These are phyloP conservation scores for Tulasnella sp. DNA, from an alignment of 768 basidiomycete species.

Conservation along the genomic window DNA sequence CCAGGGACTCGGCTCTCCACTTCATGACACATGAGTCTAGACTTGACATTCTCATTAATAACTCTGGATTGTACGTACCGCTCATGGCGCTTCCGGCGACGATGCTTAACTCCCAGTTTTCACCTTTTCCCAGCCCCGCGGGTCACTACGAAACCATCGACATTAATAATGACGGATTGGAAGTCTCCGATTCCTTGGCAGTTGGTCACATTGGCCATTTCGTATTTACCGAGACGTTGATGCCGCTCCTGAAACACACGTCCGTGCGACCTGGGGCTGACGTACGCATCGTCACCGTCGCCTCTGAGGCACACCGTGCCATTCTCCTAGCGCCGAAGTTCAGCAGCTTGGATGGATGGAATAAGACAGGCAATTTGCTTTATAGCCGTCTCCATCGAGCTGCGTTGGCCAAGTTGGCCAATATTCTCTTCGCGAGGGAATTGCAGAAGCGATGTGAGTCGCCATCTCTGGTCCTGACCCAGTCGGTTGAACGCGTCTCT, in stretches of 20 bases:
- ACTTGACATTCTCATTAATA: conserved; percentile 38
- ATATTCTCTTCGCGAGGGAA: conserved; percentile 39
- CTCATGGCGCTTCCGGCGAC: not conserved
- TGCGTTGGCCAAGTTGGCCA: conserved; percentile 43
- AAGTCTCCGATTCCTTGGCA: not conserved
- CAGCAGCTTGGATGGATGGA: too few relatives aligned
- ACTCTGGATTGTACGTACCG: not conserved
- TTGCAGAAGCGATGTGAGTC: conserved; percentile 33
- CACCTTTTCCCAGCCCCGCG: not conserved
- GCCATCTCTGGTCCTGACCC: too few relatives aligned
- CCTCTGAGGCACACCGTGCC: too few relatives aligned
- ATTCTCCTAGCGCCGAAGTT: too few relatives aligned
- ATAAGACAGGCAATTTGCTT: too few relatives aligned
- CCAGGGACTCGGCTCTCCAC: conserved; percentile 39
- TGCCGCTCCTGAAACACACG: conserved; percentile 16
- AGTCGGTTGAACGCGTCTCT: too few relatives aligned
- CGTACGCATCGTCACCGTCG: conserved; percentile 18
- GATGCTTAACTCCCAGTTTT: too few relatives aligned
- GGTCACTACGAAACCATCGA: not conserved
- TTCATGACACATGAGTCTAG: conserved; percentile 41
- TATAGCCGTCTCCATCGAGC: not conserved
- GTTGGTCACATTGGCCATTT: conserved; percentile 10
- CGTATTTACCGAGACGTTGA: conserved; percentile 15
- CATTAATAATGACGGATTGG: not conserved
- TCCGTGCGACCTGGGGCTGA: conserved; percentile 12